These are phyloP conservation scores for Daldinia bambusicola DNA, from an alignment of 495 filamentous ascomycete genomes.

Conservation along the genomic window DNA sequence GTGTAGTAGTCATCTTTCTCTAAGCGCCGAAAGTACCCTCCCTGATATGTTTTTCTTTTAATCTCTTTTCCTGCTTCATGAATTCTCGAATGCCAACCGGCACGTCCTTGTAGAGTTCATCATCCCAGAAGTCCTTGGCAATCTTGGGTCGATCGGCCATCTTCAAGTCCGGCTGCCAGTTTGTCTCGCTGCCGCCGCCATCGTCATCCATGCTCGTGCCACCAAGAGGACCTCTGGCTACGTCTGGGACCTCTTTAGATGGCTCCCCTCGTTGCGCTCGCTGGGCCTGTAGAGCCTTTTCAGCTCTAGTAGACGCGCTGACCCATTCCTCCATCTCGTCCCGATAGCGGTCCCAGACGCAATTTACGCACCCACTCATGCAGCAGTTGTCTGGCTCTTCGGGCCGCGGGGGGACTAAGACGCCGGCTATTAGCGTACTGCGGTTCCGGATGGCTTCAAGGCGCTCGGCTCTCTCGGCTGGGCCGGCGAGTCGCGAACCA, in stretches of 20 bases:
- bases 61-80: constrained; percentile 94
- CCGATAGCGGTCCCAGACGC: constrained; percentile 91
- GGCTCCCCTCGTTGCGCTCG: constrained; percentile 14
- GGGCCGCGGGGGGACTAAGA: constrained; percentile 82
- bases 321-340: constrained; percentile 94
- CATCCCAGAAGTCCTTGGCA: constrained; percentile 60
- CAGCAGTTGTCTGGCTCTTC: constrained; percentile 98
- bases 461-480: constrained; percentile 69
- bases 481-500: constrained; percentile 74
- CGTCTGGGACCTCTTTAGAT: constrained; percentile 11
- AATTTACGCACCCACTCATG: constrained; percentile 98
- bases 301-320: constrained; percentile 65
- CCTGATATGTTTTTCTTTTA: constrained; percentile 75
- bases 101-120: constrained; percentile 79
- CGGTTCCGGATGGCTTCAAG: constrained; percentile 64
- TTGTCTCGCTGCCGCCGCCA: constrained; percentile 75
- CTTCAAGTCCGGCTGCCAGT: constrained; percentile 65
- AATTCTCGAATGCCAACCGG: constrained; percentile 96
- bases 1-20: constrained; percentile 29
- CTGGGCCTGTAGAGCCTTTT: constrained; percentile 51
- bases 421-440: constrained; percentile 75
- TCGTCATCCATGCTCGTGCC: constrained; percentile 80
- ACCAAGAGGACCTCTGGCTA: constrained; percentile 7
- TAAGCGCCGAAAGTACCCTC: constrained; percentile 57
- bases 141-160: constrained; percentile 44